phyloP scores from a whole-genome alignment of 495 filamentous ascomycete species.

The Friedmanniomyces simplex region DNA sequence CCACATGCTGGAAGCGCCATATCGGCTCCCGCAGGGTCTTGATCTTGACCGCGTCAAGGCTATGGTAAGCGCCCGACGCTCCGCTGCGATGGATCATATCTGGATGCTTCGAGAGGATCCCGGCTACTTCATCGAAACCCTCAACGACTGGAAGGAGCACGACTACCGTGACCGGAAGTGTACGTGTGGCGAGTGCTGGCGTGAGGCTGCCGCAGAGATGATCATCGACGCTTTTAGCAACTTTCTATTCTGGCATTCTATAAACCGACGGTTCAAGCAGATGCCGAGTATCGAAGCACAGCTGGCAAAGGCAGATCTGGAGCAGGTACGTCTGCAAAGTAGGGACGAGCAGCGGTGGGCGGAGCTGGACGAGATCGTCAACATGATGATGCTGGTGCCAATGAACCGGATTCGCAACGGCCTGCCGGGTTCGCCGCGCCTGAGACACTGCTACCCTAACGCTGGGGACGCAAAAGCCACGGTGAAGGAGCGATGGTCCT shows the following conservation, averaged over 20 bases:
- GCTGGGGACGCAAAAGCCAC: background rate
- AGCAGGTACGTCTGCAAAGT: background rate
- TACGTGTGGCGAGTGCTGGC: conserved; percentile 24
- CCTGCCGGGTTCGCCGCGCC: background rate
- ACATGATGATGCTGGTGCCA: background rate
- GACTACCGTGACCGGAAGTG: conserved; percentile 22
- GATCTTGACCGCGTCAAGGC: conserved; percentile 35
- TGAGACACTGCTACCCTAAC: background rate
- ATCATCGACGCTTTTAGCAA: background rate
- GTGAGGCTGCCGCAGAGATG: background rate
- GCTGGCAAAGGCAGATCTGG: background rate
- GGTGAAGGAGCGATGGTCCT: background rate
- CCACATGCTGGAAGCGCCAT: conserved; percentile 34
- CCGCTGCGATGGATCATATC: conserved; percentile 40
- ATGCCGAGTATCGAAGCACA: conserved; percentile 1
- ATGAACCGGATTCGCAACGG: background rate
- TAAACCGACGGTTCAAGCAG: background rate
- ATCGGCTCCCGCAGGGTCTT: conserved; percentile 33
- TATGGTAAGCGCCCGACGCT: conserved; percentile 32
- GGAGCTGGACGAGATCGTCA: conserved; percentile 4
- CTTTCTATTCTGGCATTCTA: conserved; percentile 6
- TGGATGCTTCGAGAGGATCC: conserved; percentile 48
- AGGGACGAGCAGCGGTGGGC: background rate
- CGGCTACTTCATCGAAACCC: conserved; percentile 35
- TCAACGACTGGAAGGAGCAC: conserved; percentile 36